Conservation (phyloP, 2,329 filamentous ascomycete species). For the Basipetospora chlamydospora region DNA sequence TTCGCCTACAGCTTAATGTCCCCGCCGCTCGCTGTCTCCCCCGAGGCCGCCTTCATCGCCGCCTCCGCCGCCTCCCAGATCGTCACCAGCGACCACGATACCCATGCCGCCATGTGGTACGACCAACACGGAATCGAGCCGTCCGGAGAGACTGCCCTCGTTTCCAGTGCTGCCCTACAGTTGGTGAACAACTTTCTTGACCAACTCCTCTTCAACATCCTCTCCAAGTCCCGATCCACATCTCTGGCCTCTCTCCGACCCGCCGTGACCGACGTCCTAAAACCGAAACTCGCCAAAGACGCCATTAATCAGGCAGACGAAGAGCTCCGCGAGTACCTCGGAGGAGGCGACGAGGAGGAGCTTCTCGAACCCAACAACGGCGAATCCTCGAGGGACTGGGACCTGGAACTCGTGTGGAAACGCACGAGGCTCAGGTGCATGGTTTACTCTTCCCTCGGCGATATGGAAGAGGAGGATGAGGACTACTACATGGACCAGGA, state of each 20-base stretch:
- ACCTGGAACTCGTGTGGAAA: slow-evolving; percentile 90
- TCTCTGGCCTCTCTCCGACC: slow-evolving; percentile 60
- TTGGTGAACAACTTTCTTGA: slow-evolving; percentile 89
- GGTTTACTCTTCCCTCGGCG: slow-evolving; percentile 93
- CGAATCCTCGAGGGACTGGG: slow-evolving; percentile 47
- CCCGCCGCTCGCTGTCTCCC: slow-evolving; percentile 55
- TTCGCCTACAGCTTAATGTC: slow-evolving; percentile 43
- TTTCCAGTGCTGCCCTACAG: slow-evolving; percentile 57
- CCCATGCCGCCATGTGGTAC: slow-evolving; percentile 53
- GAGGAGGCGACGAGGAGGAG: slow-evolving; percentile 63
- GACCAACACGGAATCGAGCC: slow-evolving; percentile 53
- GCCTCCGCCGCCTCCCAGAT: slow-evolving; percentile 79
- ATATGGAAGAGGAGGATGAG: slow-evolving; percentile 96
- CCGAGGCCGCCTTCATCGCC: slow-evolving; percentile 77
- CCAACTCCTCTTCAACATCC: slow-evolving; percentile 79
- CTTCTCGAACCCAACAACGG: slow-evolving; percentile 38
- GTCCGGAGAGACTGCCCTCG: slow-evolving; percentile 52
- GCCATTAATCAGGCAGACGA: slow-evolving; percentile 73
- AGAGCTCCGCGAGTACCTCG: slow-evolving; percentile 76
- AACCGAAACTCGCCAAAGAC: slow-evolving; percentile 74
- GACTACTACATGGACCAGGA: slow-evolving; percentile 77
- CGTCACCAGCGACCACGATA: slow-evolving; percentile 76
- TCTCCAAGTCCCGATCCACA: slow-evolving; percentile 68
- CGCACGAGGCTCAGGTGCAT: slow-evolving; percentile 85
- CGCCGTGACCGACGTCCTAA: slow-evolving; percentile 74